A percentile compares a stretch with the other conserved stretches of the same genome.
Conservation (phyloP, 805 yeast genomes). For the Teunomyces tritomae region DNA sequence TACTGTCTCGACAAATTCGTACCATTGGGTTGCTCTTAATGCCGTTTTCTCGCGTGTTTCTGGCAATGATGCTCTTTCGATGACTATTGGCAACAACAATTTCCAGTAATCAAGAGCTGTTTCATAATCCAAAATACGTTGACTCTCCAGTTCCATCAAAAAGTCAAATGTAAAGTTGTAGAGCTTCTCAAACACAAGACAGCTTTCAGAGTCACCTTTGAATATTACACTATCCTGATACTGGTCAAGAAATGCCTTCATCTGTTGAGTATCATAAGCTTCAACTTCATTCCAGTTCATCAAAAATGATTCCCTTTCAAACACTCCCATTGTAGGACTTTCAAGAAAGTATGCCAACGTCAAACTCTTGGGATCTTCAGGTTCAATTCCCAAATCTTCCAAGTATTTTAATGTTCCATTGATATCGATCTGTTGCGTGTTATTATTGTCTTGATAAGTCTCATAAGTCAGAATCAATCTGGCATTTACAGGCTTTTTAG, state of each 20-base stretch:
- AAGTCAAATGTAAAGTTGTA: conserved; percentile 73
- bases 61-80: not conserved
- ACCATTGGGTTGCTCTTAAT: conserved; percentile 54
- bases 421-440: conserved; percentile 52
- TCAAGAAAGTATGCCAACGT: conserved; percentile 68
- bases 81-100: conserved; percentile 45
- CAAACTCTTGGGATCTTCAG: conserved; percentile 72
- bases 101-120: conserved; percentile 77
- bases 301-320: conserved; percentile 49
- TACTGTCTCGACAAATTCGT: conserved; percentile 45
- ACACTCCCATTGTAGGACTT: conserved; percentile 65
- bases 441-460: conserved; percentile 27
- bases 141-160: conserved; percentile 54
- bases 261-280: conserved; percentile 35
- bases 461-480: conserved; percentile 32
- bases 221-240: conserved; percentile 12
- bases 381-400: conserved; percentile 62
- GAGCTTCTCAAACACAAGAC: conserved; percentile 49
- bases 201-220: conserved; percentile 21
- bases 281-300: conserved; percentile 51
- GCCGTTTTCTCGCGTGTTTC: conserved; percentile 3
- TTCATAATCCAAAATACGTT: conserved; percentile 54
- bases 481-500: conserved; percentile 9
- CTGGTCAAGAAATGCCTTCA: conserved; percentile 36
- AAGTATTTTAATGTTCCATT: conserved; percentile 77